Evolutionary conservation across 352 stramenopile species (phyloP), one percentile per base, ranked within the genome.

Genomic region (Phytophthora idaei): DNA sequence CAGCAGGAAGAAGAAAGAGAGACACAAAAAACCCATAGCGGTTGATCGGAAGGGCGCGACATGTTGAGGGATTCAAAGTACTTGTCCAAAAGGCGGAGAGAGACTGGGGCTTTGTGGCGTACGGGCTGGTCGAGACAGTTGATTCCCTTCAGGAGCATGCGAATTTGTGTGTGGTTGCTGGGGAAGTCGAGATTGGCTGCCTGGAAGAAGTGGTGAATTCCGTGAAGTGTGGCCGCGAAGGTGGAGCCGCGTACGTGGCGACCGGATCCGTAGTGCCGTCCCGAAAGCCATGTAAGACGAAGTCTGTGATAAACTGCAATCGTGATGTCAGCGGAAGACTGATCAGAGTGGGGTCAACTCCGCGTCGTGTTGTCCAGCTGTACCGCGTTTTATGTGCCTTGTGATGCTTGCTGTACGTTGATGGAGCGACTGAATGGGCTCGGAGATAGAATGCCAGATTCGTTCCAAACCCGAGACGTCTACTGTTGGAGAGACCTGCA

Each of bases 1-100:
- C 9, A 64, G n/a, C 7, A 64, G 34, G 27, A 57, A 57, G 57
- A 64, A 56, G 45, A 21, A 21, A 21, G 0, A 21, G 55, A 64
- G 5, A 46, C 1, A 21, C 17, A 21, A 21, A 21, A 21, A 21
- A 21, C 32, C 45, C 57, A 57, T 4, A 57, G 46, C 50, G 46
- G 36, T 42, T 64, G 36, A 46, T 51, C 34, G 9, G 46, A 56
- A 32, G 57, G 46, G 7, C 11, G n/a, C 57, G 21, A 28, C 21
- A 64, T 32, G 27, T 57, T 14, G 2, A 64, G 25, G 1, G n/a
- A 25, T 8, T 8, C 15, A 39, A 52, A 52, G 17, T n/a, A 57
- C 12, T 25, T 10, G 34, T 64, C 27, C 3, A 64, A 28, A 1
- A 57, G 37, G 1, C 15, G 47, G 10, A 52, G 47, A 1, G 47